Evolutionary conservation across 2,329 filamentous ascomycete species (phyloP).

Genomic region (Aspergillus uvarum): DNA sequence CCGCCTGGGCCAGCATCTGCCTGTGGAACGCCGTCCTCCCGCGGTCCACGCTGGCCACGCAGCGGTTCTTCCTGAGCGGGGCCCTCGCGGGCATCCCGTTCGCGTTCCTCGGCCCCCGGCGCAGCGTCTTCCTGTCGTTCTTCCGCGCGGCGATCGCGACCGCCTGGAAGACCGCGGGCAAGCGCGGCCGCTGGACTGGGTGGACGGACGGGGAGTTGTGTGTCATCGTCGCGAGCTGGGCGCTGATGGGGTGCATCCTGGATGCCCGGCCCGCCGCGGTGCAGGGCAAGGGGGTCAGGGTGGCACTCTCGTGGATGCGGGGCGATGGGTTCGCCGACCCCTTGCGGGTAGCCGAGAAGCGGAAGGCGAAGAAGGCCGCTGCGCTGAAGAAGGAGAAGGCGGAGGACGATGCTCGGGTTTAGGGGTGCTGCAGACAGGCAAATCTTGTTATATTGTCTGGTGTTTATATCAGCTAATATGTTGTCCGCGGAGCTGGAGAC

Average conservation of each 20-base stretch:
- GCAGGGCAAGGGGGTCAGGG: conserved; percentile 65
- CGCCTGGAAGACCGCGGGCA: conserved; percentile 90
- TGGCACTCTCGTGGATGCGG: conserved; percentile 69
- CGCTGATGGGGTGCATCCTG: conserved; percentile 74
- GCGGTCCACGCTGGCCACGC: conserved; percentile 69
- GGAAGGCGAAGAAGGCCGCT: conserved; percentile 32
- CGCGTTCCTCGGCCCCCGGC: conserved; percentile 62
- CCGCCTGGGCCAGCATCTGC: conserved; percentile 85
- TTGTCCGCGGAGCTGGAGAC: no score
- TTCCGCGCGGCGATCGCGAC: conserved; percentile 77
- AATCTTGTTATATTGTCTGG: no score
- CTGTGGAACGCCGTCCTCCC: conserved; percentile 81
- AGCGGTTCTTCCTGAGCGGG: conserved; percentile 87
- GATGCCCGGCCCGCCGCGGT: conserved; percentile 69
- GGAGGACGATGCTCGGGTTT: neutral
- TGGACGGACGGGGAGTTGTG: conserved; percentile 79
- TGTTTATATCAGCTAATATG: no score
- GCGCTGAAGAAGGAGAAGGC: conserved; percentile 9
- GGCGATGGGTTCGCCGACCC: conserved; percentile 76
- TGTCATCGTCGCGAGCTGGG: conserved; percentile 77
- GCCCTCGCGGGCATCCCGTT: conserved; percentile 77
- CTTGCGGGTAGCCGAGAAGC: conserved; percentile 48
- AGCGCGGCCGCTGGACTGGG: conserved; percentile 83
- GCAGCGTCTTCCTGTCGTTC: conserved; percentile 74
- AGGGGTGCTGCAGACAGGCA: no score